Evolutionary conservation across 2,329 filamentous ascomycete genomes (phyloP), one percentile per base, ranked within the genome.

Genomic region (Botrytis paeoniae): DNA sequence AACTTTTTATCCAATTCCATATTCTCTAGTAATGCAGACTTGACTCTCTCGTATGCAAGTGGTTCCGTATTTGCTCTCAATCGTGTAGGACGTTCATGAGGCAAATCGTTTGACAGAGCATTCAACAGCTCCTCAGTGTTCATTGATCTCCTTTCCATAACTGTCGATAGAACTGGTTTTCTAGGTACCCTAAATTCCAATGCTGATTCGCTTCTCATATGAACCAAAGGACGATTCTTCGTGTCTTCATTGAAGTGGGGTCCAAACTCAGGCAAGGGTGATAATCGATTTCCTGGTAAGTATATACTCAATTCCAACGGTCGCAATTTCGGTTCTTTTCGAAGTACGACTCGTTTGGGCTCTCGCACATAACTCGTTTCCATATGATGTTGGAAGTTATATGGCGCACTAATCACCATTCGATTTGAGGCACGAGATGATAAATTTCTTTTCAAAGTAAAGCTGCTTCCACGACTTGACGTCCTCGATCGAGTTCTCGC

Each of bases 271-370:
- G 88, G 85, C 48, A 90, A 83, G 0, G 89, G 86, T n/a, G 89
- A 90, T 25, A 89, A 81, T 70, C 81, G 82, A 66, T 84, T 83
- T 66, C 84, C 79, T 20, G 83, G 81, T 74, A 81, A 77, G 75
- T 87, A 85, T 71, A 90, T 86, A 80, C 85, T 87, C 74, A 90
- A 81, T 80, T 91, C 85, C 41, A 90, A 83, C 4, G 88, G 88
- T 57, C 85, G 84, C 75, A 89, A 89, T 8, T 43, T 75, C 60
- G 51, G 77, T 78, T 72, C 78, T 79, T 66, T 75, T 73, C 45
- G 72, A 72, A 63, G 75, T 82, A 64, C 83, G 83, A 29, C 85
- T 86, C 71, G 86, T 82, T 59, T 39, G 9, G 70, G 70, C 39
- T 72, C 70, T 29, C 70, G 29, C 39, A 72, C 63, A 59, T 48